Evolutionary conservation across 352 stramenopile genomes (phyloP).

Genomic region (Phytopythium sindhum): DNA sequence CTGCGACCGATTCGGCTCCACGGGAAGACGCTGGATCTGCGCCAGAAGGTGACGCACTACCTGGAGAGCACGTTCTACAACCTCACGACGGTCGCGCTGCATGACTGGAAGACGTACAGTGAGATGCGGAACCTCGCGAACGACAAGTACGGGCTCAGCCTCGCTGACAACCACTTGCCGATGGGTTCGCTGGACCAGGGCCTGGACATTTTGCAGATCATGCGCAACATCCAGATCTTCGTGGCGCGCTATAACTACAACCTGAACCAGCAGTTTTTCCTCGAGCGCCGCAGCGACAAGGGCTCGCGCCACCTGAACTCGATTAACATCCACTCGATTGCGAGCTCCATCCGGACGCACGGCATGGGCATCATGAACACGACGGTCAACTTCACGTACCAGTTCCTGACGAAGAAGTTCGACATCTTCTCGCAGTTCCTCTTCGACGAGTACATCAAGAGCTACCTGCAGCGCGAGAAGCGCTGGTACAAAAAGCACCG

Average conservation of each 20-base stretch:
- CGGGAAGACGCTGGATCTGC: slow-evolving; percentile 83
- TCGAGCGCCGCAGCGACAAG: slow-evolving; percentile 89
- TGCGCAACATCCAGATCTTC: slow-evolving; percentile 95
- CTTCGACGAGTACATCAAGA: slow-evolving; percentile 94
- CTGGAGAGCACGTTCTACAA: slow-evolving; percentile 96
- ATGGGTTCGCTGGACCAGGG: slow-evolving; percentile 92
- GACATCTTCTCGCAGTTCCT: slow-evolving; percentile 92
- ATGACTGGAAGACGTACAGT: slow-evolving; percentile 94
- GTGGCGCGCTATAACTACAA: slow-evolving; percentile 93
- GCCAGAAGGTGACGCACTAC: slow-evolving; percentile 87
- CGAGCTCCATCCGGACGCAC: slow-evolving; percentile 91
- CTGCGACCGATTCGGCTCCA: slow-evolving; percentile 88
- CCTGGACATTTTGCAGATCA: slow-evolving; percentile 94
- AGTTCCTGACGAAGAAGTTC: slow-evolving; percentile 91
- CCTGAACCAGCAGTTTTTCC: slow-evolving; percentile 94
- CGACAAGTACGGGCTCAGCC: slow-evolving; percentile 90
- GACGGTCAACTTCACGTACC: slow-evolving; percentile 95
- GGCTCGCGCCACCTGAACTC: slow-evolving; percentile 91
- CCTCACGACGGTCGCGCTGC: slow-evolving; percentile 91
- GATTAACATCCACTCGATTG: slow-evolving; percentile 92
- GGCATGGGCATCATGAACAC: slow-evolving; percentile 95
- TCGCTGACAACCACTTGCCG: slow-evolving; percentile 91
- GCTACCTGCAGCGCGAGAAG: slow-evolving; percentile 90
- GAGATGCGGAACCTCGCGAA: slow-evolving; percentile 93
- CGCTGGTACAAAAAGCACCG: slow-evolving; percentile 93